Percentiles rank a stretch among this genome's conserved stretches.
Conservation (phyloP, 495 filamentous ascomycete species). For the Podospora sp. region DNA sequence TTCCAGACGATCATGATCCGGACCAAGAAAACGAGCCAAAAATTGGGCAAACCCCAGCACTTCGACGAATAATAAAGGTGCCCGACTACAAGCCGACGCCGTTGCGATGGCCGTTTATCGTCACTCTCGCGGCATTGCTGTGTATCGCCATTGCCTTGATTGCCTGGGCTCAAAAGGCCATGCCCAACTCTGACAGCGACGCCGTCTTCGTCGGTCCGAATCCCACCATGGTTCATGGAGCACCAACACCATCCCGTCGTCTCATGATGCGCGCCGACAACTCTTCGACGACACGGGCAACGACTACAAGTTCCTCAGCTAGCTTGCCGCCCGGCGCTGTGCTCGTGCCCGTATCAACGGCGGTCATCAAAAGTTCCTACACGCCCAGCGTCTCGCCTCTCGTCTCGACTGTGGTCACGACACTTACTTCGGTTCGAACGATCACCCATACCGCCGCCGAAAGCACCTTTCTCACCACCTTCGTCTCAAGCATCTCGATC, state of each 20-base stretch:
- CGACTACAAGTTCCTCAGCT: neutral
- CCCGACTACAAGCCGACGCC: slow-evolving; percentile 40
- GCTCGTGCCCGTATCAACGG: neutral
- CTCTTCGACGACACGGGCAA: neutral
- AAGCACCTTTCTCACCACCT: neutral
- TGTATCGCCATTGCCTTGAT: slow-evolving; percentile 33
- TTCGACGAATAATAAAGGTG: slow-evolving; percentile 11
- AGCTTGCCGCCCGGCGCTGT: neutral
- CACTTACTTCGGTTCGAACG: neutral
- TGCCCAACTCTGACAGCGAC: slow-evolving; percentile 37
- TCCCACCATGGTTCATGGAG: slow-evolving; percentile 13
- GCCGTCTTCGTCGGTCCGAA: slow-evolving; percentile 26
- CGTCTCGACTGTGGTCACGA: neutral
- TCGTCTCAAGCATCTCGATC: neutral
- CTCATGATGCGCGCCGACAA: slow-evolving; percentile 11
- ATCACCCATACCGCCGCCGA: neutral
- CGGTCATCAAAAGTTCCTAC: neutral
- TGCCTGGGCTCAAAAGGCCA: slow-evolving; percentile 31
- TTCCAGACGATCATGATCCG: neutral
- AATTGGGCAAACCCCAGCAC: slow-evolving; percentile 7
- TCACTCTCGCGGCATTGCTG: slow-evolving; percentile 28
- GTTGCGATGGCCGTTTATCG: slow-evolving; percentile 40
- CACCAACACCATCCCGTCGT: slow-evolving; percentile 10
- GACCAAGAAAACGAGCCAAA: slow-evolving; percentile 8
- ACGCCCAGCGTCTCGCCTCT: neutral